These are phyloP conservation scores for Cytospora leucostoma DNA, from an alignment of 2,329 filamentous ascomycete species.

Conservation along the genomic window DNA sequence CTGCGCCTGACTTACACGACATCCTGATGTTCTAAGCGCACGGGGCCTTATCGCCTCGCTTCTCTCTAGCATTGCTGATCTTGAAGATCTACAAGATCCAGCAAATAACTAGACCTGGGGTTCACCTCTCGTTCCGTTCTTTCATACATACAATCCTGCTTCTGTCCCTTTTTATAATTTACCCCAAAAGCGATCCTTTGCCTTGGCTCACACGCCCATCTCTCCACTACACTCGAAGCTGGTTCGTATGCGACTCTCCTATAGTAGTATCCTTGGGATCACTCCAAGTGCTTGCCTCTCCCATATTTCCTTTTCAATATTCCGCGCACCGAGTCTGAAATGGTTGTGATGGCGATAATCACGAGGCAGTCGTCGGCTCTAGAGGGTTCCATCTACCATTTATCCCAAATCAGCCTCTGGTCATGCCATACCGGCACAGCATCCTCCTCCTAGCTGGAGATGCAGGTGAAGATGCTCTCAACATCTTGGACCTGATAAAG, in stretches of 20 bases:
- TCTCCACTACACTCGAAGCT: neutral
- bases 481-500: neutral
- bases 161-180: neutral
- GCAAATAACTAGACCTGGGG: constrained; percentile 1
- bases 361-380: neutral
- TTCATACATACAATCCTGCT: neutral
- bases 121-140: constrained; percentile 4
- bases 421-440: neutral
- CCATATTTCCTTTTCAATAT: neutral
- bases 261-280: neutral
- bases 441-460: neutral
- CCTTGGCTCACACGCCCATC: neutral
- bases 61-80: constrained; percentile 2
- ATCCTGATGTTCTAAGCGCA: constrained; percentile 5
- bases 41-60: constrained; percentile 15
- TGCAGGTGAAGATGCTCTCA: neutral
- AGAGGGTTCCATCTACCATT: neutral
- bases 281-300: neutral
- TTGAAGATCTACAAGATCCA: constrained; percentile 6
- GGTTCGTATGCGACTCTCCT: constrained; percentile 5
- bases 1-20: constrained; percentile 10
- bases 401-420: neutral
- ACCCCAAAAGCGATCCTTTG: neutral
- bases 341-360: neutral
- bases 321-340: neutral